Conservation (phyloP, 306 rosid species). For the Boehmeria nivea region DNA sequence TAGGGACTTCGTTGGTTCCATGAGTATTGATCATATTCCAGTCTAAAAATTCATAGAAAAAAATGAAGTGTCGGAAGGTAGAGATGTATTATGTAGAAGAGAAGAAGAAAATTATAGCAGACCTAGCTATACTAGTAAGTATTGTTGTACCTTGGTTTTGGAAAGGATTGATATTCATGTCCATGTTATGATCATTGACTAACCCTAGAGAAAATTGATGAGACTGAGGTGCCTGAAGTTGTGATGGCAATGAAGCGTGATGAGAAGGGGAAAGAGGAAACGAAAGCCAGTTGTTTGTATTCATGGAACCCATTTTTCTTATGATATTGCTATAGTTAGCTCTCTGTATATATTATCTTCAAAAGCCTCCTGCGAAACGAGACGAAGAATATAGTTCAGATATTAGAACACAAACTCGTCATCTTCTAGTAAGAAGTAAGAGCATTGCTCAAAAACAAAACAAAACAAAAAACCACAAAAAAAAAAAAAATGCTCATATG, state of each 20-base stretch:
- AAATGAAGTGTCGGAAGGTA: neutral
- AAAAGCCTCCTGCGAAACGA: constrained; percentile 35
- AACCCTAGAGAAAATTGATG: constrained; percentile 87
- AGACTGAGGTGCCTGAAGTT: constrained; percentile 61
- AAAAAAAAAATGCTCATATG: too few relatives aligned
- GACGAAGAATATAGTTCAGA: constrained; percentile 17
- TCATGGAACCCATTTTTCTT: constrained; percentile 48
- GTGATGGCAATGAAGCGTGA: constrained; percentile 54
- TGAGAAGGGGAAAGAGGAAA: constrained; percentile 80
- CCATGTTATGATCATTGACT: constrained; percentile 66
- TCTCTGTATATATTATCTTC: too few relatives aligned
- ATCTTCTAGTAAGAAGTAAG: too few relatives aligned
- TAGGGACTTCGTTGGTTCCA: constrained; percentile 57
- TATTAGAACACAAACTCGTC: neutral
- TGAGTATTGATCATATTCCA: constrained; percentile 71
- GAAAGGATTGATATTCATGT: constrained; percentile 47
- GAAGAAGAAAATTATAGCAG: neutral
- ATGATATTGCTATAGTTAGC: too few relatives aligned
- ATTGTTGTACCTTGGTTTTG: constrained; percentile 58
- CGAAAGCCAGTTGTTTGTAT: constrained; percentile 95
- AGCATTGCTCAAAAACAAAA: too few relatives aligned
- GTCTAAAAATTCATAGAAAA: constrained; percentile 33
- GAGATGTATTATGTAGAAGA: neutral
- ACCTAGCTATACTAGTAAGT: neutral
- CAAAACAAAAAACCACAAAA: too few relatives aligned